Conservation (phyloP, 2,329 filamentous ascomycete genomes). For the Dactylella cylindrospora region DNA sequence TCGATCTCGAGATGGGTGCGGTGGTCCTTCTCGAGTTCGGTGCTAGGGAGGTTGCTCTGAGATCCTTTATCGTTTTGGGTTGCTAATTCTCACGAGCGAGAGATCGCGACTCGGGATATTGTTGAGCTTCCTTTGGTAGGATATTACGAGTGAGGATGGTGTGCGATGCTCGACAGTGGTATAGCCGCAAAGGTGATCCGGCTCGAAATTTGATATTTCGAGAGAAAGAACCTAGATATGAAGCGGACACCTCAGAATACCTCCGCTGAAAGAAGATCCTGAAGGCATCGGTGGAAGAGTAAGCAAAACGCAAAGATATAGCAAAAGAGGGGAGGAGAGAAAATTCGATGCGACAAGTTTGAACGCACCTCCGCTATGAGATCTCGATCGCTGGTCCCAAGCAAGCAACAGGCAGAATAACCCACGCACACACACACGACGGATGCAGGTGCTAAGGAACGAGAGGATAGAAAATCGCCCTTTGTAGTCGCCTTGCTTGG, state of each 20-base stretch:
- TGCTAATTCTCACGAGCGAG: too few relatives aligned
- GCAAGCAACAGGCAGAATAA: too few relatives aligned
- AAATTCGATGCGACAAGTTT: conserved; percentile 12
- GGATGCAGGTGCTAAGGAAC: conserved; percentile 20
- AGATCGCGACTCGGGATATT: too few relatives aligned
- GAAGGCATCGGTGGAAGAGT: conserved; percentile 26
- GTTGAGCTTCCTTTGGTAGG: too few relatives aligned
- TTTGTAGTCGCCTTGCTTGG: conserved; percentile 36
- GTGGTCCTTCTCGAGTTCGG: too few relatives aligned
- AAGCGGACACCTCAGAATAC: conserved; percentile 8
- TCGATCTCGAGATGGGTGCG: too few relatives aligned
- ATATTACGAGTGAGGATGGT: too few relatives aligned
- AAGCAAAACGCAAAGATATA: conserved; percentile 44
- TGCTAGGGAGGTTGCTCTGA: too few relatives aligned
- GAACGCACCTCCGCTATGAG: conserved; percentile 33
- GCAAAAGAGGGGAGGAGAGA: conserved; percentile 38
- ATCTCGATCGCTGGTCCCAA: conserved; percentile 36
- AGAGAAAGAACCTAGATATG: conserved; percentile 7
- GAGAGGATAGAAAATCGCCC: conserved; percentile 12
- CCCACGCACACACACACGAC: conserved; percentile 40
- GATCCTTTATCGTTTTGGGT: too few relatives aligned
- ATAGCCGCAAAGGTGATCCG: too few relatives aligned
- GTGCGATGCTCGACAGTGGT: too few relatives aligned
- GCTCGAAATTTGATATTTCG: conserved; percentile 5
- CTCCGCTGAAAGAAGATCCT: conserved; percentile 18